Evolutionary conservation across 78 protist genomes (phyloP), one percentile per base, ranked within the genome.

Genomic region (Dictyostelium citrinum): DNA sequence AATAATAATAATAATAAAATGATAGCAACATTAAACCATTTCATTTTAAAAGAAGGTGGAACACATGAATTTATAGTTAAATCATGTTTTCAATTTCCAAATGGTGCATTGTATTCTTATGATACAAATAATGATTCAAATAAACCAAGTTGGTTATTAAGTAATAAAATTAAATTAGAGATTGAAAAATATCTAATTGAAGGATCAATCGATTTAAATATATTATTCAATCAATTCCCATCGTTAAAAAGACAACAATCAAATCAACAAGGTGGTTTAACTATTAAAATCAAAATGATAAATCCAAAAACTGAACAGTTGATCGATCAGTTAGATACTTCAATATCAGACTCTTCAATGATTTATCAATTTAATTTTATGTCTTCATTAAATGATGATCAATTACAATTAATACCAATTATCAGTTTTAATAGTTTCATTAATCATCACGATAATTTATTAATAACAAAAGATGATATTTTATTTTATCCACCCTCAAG

Each of bases 81-180:
- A 70, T 70, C 77, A 31, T 70, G 77, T 33, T 70, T 70, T 70
- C 37, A 70, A 33, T 70, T 55, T 70, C 24, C 45, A 70, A 70
- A 16, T 29, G 22, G 77, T 33, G 22, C 16, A 70, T 33, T 33
- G 6, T 55, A 55, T 17, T 16, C 20, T 4, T 70, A 11, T 17
- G 77, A 70, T 14, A 70, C 77, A 2, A 39, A 70, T 70, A 70
- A 33, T 70, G 64, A 55, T 20, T 55, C 64, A 55, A 16, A 55
- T 20, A 55, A 55, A 55, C 8, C 24, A 55, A 20, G 43, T 29
- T 33, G 77, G n/a, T 5, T 16, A 70, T 14, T 39, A 5, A 70
- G 33, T 55, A 55, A 55, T 55, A 55, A 55, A 27, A 20, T 70
- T 70, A 70, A 33, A 33, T 70, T 70, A 31, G 43, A 70, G 20